Base-by-base conservation (phyloP, 1,284 basidiomycete species). In the Leccinum olivaceoglutinosum region DNA sequence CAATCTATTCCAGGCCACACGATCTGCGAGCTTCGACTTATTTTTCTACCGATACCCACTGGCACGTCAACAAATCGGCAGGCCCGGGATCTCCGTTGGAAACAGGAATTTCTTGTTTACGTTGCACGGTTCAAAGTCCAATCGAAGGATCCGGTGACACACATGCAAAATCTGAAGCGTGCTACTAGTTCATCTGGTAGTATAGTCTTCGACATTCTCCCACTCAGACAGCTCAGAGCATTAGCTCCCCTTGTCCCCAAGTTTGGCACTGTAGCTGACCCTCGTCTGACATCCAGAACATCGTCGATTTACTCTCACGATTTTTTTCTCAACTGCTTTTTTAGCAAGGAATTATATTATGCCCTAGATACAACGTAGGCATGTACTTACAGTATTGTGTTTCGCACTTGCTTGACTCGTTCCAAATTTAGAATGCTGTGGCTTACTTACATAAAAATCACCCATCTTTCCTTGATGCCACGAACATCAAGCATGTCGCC, bases 291-390 rank as follows among this genome's bases (percentile, higher is more conserved):
- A 7, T 32, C 29, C 29, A 32, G 29, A 32, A 32, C 29, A 32
- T 32, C 7, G 29, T 32, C 29, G 29, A 32, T 7, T 32, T 32
- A 32, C 29, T 32, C 29, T 32, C 29, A 32, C 7, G 29, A 32
- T 7, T 32, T 32, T 7, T 32, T 7, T 32, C 29, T 32, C 7
- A 32, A 32, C 29, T 32, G 29, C 29, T 32, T 32, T 32, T 32
- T 32, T 32, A 32, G 29, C 79, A 36, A 32, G 29, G 29, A 32
- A 1, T 32, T 32, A 32, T 32, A 7, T 32, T 32, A 32, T 32
- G 29, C 29, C 29, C 29, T 32, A 7, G 29, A 32, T 7, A 32
- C 29, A 16, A 46, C 44, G 9, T 46, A 46, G n/a, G 14, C 44
- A n/a, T 18, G 14, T 46, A 18, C 44, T 46, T 46, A 36, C 36